These are phyloP conservation scores for Lanmaoa rubissima DNA, from an alignment of 768 basidiomycete species.

Conservation along the genomic window DNA sequence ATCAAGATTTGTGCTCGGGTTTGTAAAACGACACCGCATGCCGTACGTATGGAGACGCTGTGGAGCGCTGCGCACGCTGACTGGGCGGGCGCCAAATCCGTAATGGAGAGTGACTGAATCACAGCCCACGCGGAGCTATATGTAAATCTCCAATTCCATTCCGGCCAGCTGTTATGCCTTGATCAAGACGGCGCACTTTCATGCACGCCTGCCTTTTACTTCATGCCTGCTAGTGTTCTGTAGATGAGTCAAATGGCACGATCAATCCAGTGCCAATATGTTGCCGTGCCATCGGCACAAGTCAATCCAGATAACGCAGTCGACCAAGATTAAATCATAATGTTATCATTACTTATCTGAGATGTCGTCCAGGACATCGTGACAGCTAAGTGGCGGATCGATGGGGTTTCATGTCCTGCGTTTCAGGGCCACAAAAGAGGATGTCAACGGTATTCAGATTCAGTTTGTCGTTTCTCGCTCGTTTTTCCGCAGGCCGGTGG, in stretches of 20 bases:
- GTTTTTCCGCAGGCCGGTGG: not conserved
- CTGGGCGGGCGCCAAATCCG: not conserved
- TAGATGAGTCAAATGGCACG: not conserved
- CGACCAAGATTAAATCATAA: not conserved
- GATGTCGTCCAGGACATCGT: not conserved
- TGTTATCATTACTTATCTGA: not conserved
- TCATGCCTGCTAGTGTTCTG: not conserved
- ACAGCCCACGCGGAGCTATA: not conserved
- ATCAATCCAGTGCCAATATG: not conserved
- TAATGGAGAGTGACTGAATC: not conserved
- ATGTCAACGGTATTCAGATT: not conserved
- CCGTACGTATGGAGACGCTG: not conserved
- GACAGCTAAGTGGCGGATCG: not conserved
- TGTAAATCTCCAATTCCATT: not conserved
- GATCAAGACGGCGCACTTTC: not conserved
- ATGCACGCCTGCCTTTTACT: not conserved
- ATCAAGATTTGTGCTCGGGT: not conserved
- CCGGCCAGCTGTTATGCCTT: not conserved
- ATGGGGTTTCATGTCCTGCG: slow-evolving; percentile 1
- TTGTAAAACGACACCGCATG: not conserved
- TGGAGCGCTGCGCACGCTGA: not conserved
- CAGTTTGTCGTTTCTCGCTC: not conserved
- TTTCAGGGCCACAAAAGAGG: slow-evolving; percentile 10
- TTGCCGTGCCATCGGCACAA: not conserved
- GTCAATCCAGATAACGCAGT: not conserved